These are phyloP conservation scores for Amphichorda felina DNA, from an alignment of 2,329 filamentous ascomycete genomes.

Conservation along the genomic window DNA sequence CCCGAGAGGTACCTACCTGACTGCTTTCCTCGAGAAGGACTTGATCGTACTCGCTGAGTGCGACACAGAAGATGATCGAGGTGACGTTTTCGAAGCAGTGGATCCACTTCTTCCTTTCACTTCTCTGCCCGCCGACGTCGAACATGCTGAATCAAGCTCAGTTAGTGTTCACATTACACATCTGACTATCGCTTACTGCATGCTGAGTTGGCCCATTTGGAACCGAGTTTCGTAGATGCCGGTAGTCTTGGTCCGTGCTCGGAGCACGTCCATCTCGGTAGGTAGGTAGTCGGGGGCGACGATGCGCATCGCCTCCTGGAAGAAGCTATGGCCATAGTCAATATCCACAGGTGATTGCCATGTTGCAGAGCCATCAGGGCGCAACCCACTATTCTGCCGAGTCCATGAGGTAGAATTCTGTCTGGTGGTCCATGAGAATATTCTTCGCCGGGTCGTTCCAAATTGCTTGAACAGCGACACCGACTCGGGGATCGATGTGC, in stretches of 20 bases:
- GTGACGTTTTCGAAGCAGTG: conserved; percentile 99
- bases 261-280: conserved; percentile 86
- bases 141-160: conserved; percentile 65
- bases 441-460: conserved; percentile 84
- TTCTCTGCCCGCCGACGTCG: conserved; percentile 92
- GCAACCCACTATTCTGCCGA: conserved; percentile 84
- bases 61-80: conserved; percentile 98
- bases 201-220: conserved; percentile 96
- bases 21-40: conserved; percentile 94
- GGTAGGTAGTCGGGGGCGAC: conserved; percentile 77
- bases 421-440: conserved; percentile 81
- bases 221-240: conserved; percentile 99
- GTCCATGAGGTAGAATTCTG: conserved; percentile 98
- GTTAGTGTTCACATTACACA: not conserved
- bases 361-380: not conserved
- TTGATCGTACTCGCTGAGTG: conserved; percentile 96
- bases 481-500: conserved; percentile 68
- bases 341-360: too few relatives aligned
- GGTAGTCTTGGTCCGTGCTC: conserved; percentile 94
- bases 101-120: conserved; percentile 99
- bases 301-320: conserved; percentile 84
- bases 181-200: conserved; percentile 68
- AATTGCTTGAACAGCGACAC: conserved; percentile 70
- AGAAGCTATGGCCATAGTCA: conserved; percentile 56
- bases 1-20: conserved; percentile 48